A percentile compares a stretch with the other conserved stretches of the same genome.
phyloP scores from a whole-genome alignment of 2,329 filamentous ascomycete species.

The Trichoderma lentiforme region DNA sequence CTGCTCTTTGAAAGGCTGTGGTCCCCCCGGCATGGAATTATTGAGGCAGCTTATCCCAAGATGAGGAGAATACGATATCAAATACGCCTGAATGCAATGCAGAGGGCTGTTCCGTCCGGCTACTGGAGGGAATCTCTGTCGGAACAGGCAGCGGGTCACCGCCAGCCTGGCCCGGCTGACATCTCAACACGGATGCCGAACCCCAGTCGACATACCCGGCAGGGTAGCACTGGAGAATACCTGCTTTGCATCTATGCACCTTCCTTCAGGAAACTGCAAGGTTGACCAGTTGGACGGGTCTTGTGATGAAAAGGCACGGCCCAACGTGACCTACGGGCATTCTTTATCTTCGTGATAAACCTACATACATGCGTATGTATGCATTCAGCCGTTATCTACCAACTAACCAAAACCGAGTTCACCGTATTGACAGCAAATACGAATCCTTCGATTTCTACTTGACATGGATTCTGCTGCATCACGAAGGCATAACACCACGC shows the following conservation, averaged over 20 bases:
- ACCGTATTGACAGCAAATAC: neutral
- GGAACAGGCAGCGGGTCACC: neutral
- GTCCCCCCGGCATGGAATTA: neutral
- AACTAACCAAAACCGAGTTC: neutral
- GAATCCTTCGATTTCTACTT: neutral
- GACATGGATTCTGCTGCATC: neutral
- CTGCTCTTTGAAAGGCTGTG: neutral
- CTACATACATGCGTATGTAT: neutral
- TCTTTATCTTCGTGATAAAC: neutral
- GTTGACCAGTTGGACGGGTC: neutral
- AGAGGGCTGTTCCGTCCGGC: neutral
- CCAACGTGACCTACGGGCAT: neutral
- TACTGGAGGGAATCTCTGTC: neutral
- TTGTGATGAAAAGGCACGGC: neutral
- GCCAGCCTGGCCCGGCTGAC: constrained; percentile 2
- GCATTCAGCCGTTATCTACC: neutral
- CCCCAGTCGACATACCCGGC: neutral
- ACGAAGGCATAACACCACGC: neutral
- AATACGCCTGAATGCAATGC: neutral
- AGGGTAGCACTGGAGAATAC: neutral
- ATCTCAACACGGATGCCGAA: neutral
- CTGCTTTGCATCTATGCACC: neutral
- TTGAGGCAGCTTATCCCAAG: neutral
- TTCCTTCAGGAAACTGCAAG: neutral
- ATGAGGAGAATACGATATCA: neutral